phyloP scores from a whole-genome alignment of 495 filamentous ascomycete genomes.

The Lasiosphaeriaceae sp. region DNA sequence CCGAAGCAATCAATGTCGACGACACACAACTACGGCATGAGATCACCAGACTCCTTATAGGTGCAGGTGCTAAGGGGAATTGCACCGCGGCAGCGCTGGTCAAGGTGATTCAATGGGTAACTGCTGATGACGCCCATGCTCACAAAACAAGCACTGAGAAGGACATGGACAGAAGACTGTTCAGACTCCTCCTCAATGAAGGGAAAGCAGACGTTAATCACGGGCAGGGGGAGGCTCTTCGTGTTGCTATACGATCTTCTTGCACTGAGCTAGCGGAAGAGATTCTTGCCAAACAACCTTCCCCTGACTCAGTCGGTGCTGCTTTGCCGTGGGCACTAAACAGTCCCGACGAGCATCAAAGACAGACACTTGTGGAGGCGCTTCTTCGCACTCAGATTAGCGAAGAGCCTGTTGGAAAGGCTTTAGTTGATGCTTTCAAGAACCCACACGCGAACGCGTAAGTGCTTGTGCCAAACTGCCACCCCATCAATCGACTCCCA shows the following conservation, averaged over 20 bases:
- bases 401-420: constrained; percentile 28
- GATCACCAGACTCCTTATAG: constrained; percentile 14
- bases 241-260: constrained; percentile 29
- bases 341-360: constrained; percentile 4
- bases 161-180: constrained; percentile 26
- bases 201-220: constrained; percentile 41
- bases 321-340: constrained; percentile 25
- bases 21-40: constrained; percentile 14
- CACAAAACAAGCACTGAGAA: constrained; percentile 1
- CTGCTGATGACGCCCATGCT: constrained; percentile 1
- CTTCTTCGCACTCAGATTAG: constrained; percentile 22
- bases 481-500: neutral
- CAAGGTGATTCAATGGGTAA: constrained; percentile 14
- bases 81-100: constrained; percentile 25
- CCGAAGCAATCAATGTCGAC: constrained; percentile 20
- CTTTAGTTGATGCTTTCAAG: constrained; percentile 33
- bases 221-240: constrained; percentile 31
- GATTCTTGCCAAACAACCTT: constrained; percentile 29
- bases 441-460: constrained; percentile 22
- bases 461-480: neutral
- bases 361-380: constrained; percentile 14
- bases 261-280: constrained; percentile 30
- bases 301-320: constrained; percentile 23
- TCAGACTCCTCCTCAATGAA: constrained; percentile 34
- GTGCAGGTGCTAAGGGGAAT: constrained; percentile 18